Evolutionary conservation across 2,329 filamentous ascomycete genomes (phyloP).

Genomic region (Cercospora janseana): DNA sequence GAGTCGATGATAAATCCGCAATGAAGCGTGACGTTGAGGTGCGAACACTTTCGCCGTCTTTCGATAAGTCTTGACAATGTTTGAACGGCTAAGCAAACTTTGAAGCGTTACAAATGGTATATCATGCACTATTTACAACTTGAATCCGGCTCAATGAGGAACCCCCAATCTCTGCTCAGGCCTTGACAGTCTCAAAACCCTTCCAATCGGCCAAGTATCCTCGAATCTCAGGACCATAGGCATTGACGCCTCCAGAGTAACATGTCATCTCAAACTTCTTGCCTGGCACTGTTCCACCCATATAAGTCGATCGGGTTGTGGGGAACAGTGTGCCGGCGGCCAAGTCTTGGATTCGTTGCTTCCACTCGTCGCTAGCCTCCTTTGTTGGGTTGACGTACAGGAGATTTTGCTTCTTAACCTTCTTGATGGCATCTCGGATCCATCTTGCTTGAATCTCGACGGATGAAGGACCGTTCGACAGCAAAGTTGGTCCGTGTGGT

Average conservation of each 20-base stretch:
- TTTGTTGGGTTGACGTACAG: conserved; percentile 34
- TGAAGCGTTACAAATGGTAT: background rate
- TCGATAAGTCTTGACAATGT: background rate
- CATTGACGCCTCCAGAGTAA: conserved; percentile 33
- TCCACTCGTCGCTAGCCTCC: conserved; percentile 32
- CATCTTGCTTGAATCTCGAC: conserved; percentile 46
- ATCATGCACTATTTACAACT: background rate
- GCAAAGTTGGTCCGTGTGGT: conserved; percentile 45
- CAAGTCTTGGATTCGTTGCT: conserved; percentile 33
- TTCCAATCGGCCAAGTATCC: conserved; percentile 27
- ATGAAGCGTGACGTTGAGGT: no score
- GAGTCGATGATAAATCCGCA: no score
- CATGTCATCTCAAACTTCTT: conserved; percentile 34
- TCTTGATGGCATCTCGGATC: conserved; percentile 35
- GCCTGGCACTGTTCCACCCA: conserved; percentile 32
- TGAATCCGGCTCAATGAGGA: no score
- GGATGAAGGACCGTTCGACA: conserved; percentile 45
- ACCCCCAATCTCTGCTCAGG: conserved; percentile 7
- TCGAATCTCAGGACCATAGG: conserved; percentile 32
- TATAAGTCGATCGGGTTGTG: conserved; percentile 31
- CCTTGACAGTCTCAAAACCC: conserved; percentile 31
- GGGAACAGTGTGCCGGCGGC: conserved; percentile 32
- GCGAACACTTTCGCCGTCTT: no score
- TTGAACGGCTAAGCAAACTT: background rate
- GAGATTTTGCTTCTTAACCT: conserved; percentile 27